Evolutionary conservation across 2,329 filamentous ascomycete species (phyloP), one percentile per base, ranked within the genome.

Genomic region (Truncatella angustata): DNA sequence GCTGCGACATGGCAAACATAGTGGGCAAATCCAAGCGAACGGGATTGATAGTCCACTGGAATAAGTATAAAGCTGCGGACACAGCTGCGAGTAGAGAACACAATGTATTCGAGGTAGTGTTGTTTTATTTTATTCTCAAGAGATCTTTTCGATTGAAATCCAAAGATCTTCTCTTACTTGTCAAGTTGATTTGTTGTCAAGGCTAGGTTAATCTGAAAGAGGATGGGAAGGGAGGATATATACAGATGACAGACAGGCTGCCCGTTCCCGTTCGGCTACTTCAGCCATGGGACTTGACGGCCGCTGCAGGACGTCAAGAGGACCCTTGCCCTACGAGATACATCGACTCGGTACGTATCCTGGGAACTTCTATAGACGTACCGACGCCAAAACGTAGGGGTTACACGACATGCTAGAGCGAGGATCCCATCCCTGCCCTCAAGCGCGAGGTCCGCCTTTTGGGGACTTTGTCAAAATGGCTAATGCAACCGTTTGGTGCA

Each of bases 1-100:
- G 72, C 59, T 74, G 71, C 30, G 71, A 63, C 68, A 74, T 73
- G 61, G 70, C 60, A 63, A 71, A 76, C 73, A 76, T 76, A 23
- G 54, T 51, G 52, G 51, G 52, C 49, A 47, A 16, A n/a, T 28
- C 28, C 40, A 30, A 30, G 37, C 24, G 43, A 37, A 20, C n/a
- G 23, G 16, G 21, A 5, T 20, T 46, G 32, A 14, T 34, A n/a
- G 12, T 51, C 34, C 35, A 30, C 28, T 45, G 26, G 18, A 10
- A 11, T 30, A 36, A 11, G 23, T 9, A 34, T 32, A 32, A 9
- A 32, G 28, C 7, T 32, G n/a, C n/a, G n/a, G n/a, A n/a, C n/a
- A n/a, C n/a, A n/a, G n/a, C n/a, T n/a, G n/a, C n/a, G n/a, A n/a
- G n/a, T n/a, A n/a, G n/a, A n/a, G n/a, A n/a, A n/a, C n/a, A n/a